phyloP scores from a whole-genome alignment of 352 stramenopile genomes.

The Bremia lactucae region DNA sequence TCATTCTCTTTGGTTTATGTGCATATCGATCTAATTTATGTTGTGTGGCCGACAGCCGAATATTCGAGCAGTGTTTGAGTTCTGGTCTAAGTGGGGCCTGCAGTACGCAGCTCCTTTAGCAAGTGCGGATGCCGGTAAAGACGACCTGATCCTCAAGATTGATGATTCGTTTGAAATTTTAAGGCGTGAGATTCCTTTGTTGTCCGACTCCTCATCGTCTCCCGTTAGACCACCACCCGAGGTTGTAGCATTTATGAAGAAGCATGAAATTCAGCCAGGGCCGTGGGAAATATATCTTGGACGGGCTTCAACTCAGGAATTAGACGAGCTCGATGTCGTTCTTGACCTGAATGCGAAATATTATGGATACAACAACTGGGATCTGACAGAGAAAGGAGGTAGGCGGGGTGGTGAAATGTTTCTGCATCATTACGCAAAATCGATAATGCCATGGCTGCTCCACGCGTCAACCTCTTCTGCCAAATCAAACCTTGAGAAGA shows the following conservation, averaged over 20 bases:
- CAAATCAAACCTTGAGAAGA: constrained; percentile 37
- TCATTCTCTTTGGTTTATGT: neutral
- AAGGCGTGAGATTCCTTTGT: constrained; percentile 36
- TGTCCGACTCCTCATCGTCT: constrained; percentile 58
- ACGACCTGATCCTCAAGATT: constrained; percentile 39
- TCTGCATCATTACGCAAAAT: constrained; percentile 75
- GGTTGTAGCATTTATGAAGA: constrained; percentile 75
- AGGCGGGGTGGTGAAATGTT: constrained; percentile 68
- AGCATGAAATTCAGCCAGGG: constrained; percentile 53
- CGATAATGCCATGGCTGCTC: constrained; percentile 60
- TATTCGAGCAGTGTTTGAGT: constrained; percentile 65
- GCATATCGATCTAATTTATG: neutral
- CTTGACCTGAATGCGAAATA: constrained; percentile 69
- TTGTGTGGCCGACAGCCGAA: constrained; percentile 30
- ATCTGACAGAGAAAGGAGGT: constrained; percentile 56
- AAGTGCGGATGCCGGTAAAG: constrained; percentile 19
- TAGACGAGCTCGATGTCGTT: constrained; percentile 57
- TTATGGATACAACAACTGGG: constrained; percentile 66
- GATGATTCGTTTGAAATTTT: constrained; percentile 57
- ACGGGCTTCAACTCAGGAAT: constrained; percentile 48
- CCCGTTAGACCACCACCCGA: constrained; percentile 57
- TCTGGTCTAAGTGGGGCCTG: constrained; percentile 76
- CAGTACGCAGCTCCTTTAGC: constrained; percentile 42
- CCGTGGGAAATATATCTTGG: constrained; percentile 76
- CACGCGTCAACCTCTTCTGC: constrained; percentile 42